Conservation (phyloP, 345 rosid species). For the Citrus cavaleriei region DNA sequence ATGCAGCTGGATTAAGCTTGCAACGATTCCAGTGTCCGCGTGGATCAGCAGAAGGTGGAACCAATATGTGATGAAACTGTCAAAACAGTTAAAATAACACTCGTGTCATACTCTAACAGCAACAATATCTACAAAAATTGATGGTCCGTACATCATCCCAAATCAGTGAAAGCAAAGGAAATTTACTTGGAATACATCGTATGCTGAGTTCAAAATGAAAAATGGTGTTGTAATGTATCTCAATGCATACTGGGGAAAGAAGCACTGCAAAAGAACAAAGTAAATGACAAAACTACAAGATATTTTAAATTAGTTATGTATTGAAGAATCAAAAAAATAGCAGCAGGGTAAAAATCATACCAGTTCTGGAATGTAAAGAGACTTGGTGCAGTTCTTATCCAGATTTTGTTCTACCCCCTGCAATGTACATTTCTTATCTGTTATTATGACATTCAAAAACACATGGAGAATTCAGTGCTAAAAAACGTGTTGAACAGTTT, state of each 20-base stretch:
- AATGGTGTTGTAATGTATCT: slow-evolving; percentile 63
- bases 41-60: slow-evolving; percentile 76
- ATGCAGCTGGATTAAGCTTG: slow-evolving; percentile 54
- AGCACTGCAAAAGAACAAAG: slow-evolving; percentile 54
- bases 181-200: slow-evolving; percentile 82
- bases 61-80: slow-evolving; percentile 79
- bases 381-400: slow-evolving; percentile 50
- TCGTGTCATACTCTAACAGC: background rate
- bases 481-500: background rate
- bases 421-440: slow-evolving; percentile 7
- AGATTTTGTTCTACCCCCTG: slow-evolving; percentile 72
- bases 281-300: background rate
- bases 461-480: background rate
- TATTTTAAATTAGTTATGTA: background rate
- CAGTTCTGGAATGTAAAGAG: slow-evolving; percentile 47
- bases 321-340: background rate
- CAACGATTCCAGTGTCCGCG: slow-evolving; percentile 72
- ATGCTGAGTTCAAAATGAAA: slow-evolving; percentile 88
- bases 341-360: slow-evolving; percentile 32
- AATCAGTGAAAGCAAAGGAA: background rate
- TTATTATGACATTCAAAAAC: slow-evolving; percentile 1
- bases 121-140: background rate
- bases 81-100: slow-evolving; percentile 1
- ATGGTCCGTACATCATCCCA: background rate
- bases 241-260: slow-evolving; percentile 78